A percentile compares a stretch with the other conserved stretches of the same genome.
phyloP scores from a whole-genome alignment of 1,284 basidiomycete genomes.

The Cutaneotrichosporon sp. region DNA sequence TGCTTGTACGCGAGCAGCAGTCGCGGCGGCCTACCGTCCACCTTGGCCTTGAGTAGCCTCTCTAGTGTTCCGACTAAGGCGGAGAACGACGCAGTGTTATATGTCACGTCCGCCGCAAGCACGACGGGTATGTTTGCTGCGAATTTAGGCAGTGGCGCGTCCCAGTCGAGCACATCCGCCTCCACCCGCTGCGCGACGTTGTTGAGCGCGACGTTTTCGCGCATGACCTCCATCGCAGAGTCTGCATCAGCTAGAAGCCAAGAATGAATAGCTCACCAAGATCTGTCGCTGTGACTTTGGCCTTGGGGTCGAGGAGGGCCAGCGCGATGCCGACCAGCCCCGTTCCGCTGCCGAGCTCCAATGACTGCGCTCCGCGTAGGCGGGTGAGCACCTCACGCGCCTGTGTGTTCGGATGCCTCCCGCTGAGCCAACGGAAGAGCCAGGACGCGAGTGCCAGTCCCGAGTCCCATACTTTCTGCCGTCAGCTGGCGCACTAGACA shows the following conservation, averaged over 20 bases:
- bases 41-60: constrained; percentile 27
- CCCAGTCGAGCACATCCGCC: constrained; percentile 71
- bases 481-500: constrained; percentile 1
- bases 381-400: constrained; percentile 17
- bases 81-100: constrained; percentile 80
- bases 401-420: constrained; percentile 10
- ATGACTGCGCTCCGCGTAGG: constrained; percentile 18
- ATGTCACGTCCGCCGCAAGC: constrained; percentile 77
- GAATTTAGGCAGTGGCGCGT: constrained; percentile 58
- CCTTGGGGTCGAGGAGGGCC: constrained; percentile 53
- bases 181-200: constrained; percentile 13
- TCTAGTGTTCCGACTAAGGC: constrained; percentile 42
- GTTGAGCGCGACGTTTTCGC: constrained; percentile 67
- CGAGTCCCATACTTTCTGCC: constrained; percentile 88
- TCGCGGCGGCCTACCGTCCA: constrained; percentile 14
- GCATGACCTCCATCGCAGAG: constrained; percentile 73
- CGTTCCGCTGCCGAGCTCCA: constrained; percentile 68
- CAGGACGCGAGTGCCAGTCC: constrained; percentile 76
- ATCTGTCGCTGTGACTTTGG: constrained; percentile 60
- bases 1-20: constrained; percentile 79
- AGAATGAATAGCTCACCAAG: constrained; percentile 59
- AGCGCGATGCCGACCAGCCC: constrained; percentile 74
- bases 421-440: constrained; percentile 55
- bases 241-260: constrained; percentile 54
- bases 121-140: background rate